Conservation (phyloP, 2,329 filamentous ascomycete species). For the Fusarium sublunatum region DNA sequence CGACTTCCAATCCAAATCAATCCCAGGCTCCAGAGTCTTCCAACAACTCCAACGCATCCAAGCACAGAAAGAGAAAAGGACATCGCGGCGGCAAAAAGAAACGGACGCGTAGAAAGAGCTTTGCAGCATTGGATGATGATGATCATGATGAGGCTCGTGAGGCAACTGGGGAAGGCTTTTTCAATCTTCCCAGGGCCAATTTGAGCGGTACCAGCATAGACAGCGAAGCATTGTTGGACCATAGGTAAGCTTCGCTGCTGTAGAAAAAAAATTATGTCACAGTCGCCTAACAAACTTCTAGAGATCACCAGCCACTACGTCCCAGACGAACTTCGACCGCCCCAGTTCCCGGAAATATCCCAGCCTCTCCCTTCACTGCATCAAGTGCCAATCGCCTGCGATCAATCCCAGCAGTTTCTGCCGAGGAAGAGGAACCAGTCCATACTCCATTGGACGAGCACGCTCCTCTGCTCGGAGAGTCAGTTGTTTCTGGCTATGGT, state of each 20-base stretch:
- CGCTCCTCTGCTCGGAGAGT: conserved; percentile 64
- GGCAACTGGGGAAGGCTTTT: conserved; percentile 58
- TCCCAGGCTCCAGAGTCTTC: conserved; percentile 28
- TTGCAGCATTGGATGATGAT: conserved; percentile 73
- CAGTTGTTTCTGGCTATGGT: conserved; percentile 56
- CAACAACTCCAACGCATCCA: conserved; percentile 33
- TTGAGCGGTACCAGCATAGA: conserved; percentile 88
- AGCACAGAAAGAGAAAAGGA: conserved; percentile 72
- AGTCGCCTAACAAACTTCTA: conserved; percentile 42
- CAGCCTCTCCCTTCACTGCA: conserved; percentile 49
- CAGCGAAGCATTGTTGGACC: conserved; percentile 87
- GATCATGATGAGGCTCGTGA: conserved; percentile 53
- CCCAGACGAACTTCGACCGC: conserved; percentile 69
- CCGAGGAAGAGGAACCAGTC: conserved; percentile 62
- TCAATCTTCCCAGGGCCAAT: conserved; percentile 65
- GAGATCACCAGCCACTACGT: conserved; percentile 71
- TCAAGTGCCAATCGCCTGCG: conserved; percentile 51
- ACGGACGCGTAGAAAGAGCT: conserved; percentile 81
- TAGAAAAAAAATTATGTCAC: background rate
- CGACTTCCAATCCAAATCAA: conserved; percentile 24
- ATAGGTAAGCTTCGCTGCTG: conserved; percentile 67
- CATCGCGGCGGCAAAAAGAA: conserved; percentile 84
- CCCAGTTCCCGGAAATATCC: conserved; percentile 48
- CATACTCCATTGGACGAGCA: conserved; percentile 60
- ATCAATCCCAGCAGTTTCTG: conserved; percentile 52